Evolutionary conservation across 2,329 filamentous ascomycete genomes (phyloP), one percentile per base, ranked within the genome.

Genomic region (Penicillium sp.): DNA sequence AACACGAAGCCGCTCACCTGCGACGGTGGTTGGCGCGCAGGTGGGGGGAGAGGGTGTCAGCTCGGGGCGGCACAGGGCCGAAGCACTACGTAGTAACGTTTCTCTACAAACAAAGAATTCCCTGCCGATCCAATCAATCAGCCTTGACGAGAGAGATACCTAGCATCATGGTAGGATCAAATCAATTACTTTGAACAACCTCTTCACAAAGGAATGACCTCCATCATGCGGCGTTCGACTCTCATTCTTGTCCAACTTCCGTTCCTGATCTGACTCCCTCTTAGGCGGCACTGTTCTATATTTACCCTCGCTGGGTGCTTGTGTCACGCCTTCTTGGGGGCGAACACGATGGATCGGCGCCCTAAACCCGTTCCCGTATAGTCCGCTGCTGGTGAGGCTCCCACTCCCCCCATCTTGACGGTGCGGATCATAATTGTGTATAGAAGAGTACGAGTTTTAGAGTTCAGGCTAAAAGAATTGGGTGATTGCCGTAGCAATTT

Each of bases 251-350:
- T 18, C 2, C 2, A n/a, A 39, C 18, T 16, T 31, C 14, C 46
- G 7, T 35, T 27, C 18, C 16, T 36, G 6, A 14, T 5, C 11
- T 46, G 18, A n/a, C 33, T 5, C 31, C 31, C 31, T 14, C 19
- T 22, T 18, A n/a, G n/a, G n/a, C 36, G 43, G 35, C 39, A 27
- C 22, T 55, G 52, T 60, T 60, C 59, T 58, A 60, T 58, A 55
- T 55, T 60, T 60, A 60, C 35, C n/a, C 55, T 24, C 14, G 16
- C 16, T 1, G 36, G 19, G 50, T 46, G 16, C 31, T 44, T 24
- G 31, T 33, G 54, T 47, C 40, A 43, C 55, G 51, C 54, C 55
- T 55, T 36, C 36, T 58, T 51, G 59, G 58, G 59, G 50, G 19
- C 50, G 24, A 46, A 18, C 52, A 55, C 41, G 40, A 19, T 49